phyloP scores from a whole-genome alignment of 148 eudicot species.

The Cornus controversa region DNA sequence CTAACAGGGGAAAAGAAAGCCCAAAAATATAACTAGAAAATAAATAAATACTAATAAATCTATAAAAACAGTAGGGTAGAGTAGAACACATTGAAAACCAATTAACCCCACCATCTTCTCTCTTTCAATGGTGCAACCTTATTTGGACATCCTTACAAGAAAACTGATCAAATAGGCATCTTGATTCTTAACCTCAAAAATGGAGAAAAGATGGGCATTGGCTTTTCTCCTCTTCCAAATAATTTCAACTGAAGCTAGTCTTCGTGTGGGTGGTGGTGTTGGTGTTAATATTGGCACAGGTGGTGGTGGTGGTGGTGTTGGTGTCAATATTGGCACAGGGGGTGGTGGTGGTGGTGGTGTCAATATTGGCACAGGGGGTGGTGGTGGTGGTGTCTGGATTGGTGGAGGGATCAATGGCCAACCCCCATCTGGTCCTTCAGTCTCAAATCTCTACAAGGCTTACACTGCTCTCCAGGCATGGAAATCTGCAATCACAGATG shows the following conservation, averaged over 20 bases:
- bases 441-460: slow-evolving; percentile 34
- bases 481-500: slow-evolving; percentile 73
- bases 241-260: slow-evolving; percentile 25
- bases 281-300: slow-evolving; percentile 37
- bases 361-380: slow-evolving; percentile 34
- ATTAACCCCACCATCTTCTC: slow-evolving; percentile 18
- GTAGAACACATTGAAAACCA: slow-evolving; percentile 12
- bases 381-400: slow-evolving; percentile 53
- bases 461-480: slow-evolving; percentile 80
- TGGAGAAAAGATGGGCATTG: slow-evolving; percentile 31
- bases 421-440: slow-evolving; percentile 15
- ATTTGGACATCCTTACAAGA: slow-evolving; percentile 6
- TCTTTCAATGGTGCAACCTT: slow-evolving; percentile 16
- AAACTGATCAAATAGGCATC: slow-evolving; percentile 6
- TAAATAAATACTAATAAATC: not conserved
- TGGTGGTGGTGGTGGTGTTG: slow-evolving; percentile 40
- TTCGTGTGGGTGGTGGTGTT: slow-evolving; percentile 40
- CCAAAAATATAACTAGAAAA: not conserved
- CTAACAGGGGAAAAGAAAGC: not conserved
- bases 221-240: slow-evolving; percentile 32
- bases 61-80: not conserved
- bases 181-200: slow-evolving; percentile 20
- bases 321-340: slow-evolving; percentile 33
- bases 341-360: slow-evolving; percentile 43
- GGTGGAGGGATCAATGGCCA: slow-evolving; percentile 38